These are phyloP conservation scores for Tetramitus jugosus DNA, from an alignment of 208 protist genomes.

Conservation along the genomic window DNA sequence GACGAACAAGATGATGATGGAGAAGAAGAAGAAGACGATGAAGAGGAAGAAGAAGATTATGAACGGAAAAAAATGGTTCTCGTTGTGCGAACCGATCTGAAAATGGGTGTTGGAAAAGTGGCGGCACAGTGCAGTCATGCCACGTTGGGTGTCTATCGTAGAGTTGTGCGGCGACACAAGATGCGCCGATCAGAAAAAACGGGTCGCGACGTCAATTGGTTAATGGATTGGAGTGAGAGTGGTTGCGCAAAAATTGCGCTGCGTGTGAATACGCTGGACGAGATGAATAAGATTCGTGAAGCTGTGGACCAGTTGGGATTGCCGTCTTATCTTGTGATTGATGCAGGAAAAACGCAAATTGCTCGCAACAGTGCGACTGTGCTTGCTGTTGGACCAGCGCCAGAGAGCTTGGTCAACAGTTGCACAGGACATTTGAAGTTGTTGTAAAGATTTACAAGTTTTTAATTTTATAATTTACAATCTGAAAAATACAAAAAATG, in stretches of 20 bases:
- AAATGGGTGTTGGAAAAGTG: constrained; percentile 88
- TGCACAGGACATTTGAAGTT: constrained; percentile 77
- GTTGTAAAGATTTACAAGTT: constrained; percentile 51
- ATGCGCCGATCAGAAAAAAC: too few species aligned
- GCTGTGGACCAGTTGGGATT: constrained; percentile 59
- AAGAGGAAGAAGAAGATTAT: neutral
- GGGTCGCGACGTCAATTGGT: too few species aligned
- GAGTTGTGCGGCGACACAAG: too few species aligned
- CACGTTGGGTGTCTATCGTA: constrained; percentile 70
- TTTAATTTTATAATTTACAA: too few species aligned
- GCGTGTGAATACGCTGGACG: constrained; percentile 56
- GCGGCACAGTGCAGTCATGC: constrained; percentile 89
- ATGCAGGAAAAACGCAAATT: constrained; percentile 84
- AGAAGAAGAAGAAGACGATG: too few species aligned
- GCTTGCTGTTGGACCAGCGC: constrained; percentile 42
- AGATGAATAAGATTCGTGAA: constrained; percentile 47
- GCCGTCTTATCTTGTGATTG: constrained; percentile 62
- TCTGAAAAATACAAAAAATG: too few species aligned
- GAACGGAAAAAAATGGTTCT: constrained; percentile 69
- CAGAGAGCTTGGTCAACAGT: constrained; percentile 59
- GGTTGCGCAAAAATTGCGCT: constrained; percentile 63
- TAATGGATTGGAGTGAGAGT: constrained; percentile 37
- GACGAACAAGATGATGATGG: neutral
- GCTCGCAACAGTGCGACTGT: constrained; percentile 56
- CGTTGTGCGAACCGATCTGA: constrained; percentile 79